Evolutionary conservation across 352 stramenopile genomes (phyloP).

Genomic region (Phytophthora chlamydospora): DNA sequence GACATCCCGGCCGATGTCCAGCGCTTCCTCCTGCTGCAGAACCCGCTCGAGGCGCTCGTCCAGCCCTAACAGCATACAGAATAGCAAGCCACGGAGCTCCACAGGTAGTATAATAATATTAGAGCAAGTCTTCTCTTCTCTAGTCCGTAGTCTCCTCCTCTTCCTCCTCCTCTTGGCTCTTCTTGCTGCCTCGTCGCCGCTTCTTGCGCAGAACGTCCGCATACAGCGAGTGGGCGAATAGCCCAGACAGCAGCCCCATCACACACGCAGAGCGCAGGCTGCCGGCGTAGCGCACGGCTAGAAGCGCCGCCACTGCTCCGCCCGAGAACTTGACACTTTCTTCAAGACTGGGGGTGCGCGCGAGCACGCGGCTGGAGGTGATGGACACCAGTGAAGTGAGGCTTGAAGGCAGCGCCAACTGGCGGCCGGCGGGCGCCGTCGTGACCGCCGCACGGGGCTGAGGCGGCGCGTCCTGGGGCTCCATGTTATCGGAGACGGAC

Average conservation of each 20-base stretch:
- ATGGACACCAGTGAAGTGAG: constrained; percentile 24
- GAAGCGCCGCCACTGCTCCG: constrained; percentile 58
- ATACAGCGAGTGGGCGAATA: constrained; percentile 78
- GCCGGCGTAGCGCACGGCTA: constrained; percentile 64
- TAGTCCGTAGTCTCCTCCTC: constrained; percentile 7
- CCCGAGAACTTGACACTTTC: constrained; percentile 64
- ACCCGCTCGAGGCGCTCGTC: constrained; percentile 47
- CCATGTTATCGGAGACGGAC: constrained; percentile 6
- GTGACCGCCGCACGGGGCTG: constrained; percentile 12
- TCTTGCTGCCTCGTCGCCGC: constrained; percentile 16
- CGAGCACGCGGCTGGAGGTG: constrained; percentile 20
- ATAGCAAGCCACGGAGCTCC: background rate
- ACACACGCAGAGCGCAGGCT: constrained; percentile 68
- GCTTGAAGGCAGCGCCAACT: constrained; percentile 25
- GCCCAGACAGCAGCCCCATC: constrained; percentile 62
- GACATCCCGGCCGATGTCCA: constrained; percentile 35
- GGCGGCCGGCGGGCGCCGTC: constrained; percentile 9
- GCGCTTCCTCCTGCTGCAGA: constrained; percentile 43
- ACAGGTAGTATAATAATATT: constrained; percentile 19
- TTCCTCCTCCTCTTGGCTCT: constrained; percentile 19
- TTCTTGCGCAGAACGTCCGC: constrained; percentile 68
- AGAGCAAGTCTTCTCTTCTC: constrained; percentile 1
- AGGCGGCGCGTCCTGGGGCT: constrained; percentile 14
- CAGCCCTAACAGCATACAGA: constrained; percentile 14
- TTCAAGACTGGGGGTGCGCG: constrained; percentile 48